Percentiles rank a stretch among this genome's conserved stretches.
phyloP scores from a whole-genome alignment of 345 rosid genomes.

The Pistacia integerrima region DNA sequence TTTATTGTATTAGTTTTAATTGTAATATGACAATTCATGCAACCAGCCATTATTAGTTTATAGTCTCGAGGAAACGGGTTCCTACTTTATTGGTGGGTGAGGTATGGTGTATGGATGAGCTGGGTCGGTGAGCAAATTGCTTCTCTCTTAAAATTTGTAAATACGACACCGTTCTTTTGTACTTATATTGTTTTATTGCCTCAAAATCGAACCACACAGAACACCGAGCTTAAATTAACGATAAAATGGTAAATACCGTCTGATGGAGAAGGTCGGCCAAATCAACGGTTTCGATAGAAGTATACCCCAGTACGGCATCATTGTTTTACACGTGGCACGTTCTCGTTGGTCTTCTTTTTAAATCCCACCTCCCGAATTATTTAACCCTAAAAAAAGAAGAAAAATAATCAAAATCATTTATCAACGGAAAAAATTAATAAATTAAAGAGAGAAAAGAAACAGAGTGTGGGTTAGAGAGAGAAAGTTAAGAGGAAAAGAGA shows the following conservation, averaged over 20 bases:
- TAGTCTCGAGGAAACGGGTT: not conserved
- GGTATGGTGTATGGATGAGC: not conserved
- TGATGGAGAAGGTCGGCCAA: conserved; percentile 31
- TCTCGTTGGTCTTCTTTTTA: conserved; percentile 11
- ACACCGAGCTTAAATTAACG: not conserved
- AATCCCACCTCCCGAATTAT: not conserved
- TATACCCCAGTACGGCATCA: conserved; percentile 13
- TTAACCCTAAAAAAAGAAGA: conserved; percentile 6
- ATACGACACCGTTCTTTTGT: conserved; percentile 21
- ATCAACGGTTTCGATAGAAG: conserved; percentile 27
- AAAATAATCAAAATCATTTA: conserved; percentile 15
- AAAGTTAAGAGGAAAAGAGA: conserved; percentile 25
- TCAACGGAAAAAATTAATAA: conserved; percentile 25
- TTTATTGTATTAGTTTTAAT: no score
- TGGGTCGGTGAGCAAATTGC: not conserved
- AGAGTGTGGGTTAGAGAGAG: conserved; percentile 25
- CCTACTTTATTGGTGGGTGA: conserved; percentile 7
- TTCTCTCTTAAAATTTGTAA: not conserved
- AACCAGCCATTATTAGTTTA: not conserved
- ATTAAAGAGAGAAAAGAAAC: conserved; percentile 18
- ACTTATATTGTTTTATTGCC: not conserved
- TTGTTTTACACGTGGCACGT: conserved; percentile 25
- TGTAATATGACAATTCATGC: no score
- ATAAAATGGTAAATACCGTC: conserved; percentile 21
- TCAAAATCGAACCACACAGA: conserved; percentile 7